Base-by-base conservation (phyloP, 2,329 filamentous ascomycete species). In the Colletotrichum godetiae region DNA sequence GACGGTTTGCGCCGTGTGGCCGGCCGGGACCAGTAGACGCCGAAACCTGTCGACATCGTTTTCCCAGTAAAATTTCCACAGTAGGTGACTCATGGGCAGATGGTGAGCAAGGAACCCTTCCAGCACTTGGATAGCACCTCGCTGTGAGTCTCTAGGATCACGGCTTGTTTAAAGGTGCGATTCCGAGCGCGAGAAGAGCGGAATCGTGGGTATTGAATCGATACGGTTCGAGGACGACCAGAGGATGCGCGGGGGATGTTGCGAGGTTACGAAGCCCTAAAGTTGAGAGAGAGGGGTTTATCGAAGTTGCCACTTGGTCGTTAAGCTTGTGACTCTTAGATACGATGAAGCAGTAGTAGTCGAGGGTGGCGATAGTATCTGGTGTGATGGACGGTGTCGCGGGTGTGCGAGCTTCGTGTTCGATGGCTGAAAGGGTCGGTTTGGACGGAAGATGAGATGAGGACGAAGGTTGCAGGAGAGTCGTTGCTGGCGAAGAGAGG, bases 11-110 rank as follows among this genome's bases (percentile, higher is more conserved):
- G 87, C 81, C 80, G 86, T 88, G 82, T 88, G 88, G 81, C 88
- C 88, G 84, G 92, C 88, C 83, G 91, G 91, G 81, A 92, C 92
- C 89, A 99, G 90, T 81, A 97, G 90, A 87, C 93, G 93, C 86
- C 94, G 93, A 90, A 99, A 98, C 82, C 88, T 92, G 83, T 97
- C 95, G 91, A 98, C 93, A 91, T 99, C 95, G 90, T 98, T 94
- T 91, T 98, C 93, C 88, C 97, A 93, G 84, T 96, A 98, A 83
- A 91, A 94, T 90, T 95, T 95, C 96, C 96, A 98, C 84, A 99
- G 92, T 90, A 93, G 91, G 88, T 95, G 93, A 92, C 94, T 98
- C 96, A 98, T 97, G 91, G 91, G 91, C 86, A 82, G 83, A 49
- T 78, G 77, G 79, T 75, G 76, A 67, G 76, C 76, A 77, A 72